A percentile compares a stretch with the other conserved stretches of the same genome.
These are phyloP conservation scores for Xanthoconium purpureum DNA, from an alignment of 768 basidiomycete species.

Conservation along the genomic window DNA sequence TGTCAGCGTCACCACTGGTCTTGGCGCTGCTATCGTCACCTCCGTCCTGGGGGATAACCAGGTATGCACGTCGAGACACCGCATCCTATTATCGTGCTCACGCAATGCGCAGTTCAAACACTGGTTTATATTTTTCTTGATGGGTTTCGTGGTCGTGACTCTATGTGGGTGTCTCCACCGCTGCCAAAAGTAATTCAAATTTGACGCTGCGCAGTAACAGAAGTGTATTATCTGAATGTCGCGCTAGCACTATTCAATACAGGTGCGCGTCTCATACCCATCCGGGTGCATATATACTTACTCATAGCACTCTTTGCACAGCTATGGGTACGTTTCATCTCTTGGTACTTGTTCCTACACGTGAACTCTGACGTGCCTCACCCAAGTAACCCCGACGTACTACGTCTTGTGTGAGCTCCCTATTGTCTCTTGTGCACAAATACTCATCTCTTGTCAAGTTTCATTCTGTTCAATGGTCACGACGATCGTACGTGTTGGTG, in stretches of 20 bases:
- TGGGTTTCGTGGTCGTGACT: conserved; percentile 80
- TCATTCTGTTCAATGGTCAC: conserved; percentile 85
- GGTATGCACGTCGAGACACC: conserved; percentile 37
- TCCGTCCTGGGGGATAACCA: conserved; percentile 74
- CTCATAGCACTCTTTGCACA: conserved; percentile 19
- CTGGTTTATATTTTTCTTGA: conserved; percentile 89
- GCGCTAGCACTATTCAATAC: conserved; percentile 96
- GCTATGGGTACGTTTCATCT: conserved; percentile 58
- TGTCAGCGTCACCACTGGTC: conserved; percentile 91
- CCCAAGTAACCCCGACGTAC: conserved; percentile 78
- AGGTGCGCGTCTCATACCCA: conserved; percentile 41
- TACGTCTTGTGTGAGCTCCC: conserved; percentile 70
- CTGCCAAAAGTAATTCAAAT: neutral
- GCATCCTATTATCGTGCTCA: neutral
- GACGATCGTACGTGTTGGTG: conserved; percentile 57
- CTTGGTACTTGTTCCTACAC: neutral
- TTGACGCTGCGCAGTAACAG: conserved; percentile 54
- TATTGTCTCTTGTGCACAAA: neutral
- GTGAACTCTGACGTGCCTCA: conserved; percentile 16
- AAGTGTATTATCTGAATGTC: conserved; percentile 94
- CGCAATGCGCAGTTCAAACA: conserved; percentile 66
- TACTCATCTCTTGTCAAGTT: conserved; percentile 40
- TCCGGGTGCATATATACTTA: conserved; percentile 2
- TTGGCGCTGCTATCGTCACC: conserved; percentile 88
- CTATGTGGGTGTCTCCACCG: conserved; percentile 49